Evolutionary conservation across 1,284 basidiomycete genomes (phyloP).

Genomic region (Kwoniella shivajii): DNA sequence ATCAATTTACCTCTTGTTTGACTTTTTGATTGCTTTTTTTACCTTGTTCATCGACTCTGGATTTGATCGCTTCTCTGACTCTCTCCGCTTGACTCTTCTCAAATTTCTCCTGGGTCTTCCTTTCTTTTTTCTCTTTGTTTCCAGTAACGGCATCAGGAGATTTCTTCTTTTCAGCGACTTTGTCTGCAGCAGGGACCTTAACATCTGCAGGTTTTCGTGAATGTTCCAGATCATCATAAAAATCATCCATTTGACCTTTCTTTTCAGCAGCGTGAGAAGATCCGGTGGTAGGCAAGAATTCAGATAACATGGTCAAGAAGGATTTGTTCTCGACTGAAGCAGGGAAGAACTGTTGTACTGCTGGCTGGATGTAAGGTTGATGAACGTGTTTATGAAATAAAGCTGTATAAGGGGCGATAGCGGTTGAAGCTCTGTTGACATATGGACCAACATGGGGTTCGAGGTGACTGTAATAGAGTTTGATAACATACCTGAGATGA

Average conservation of each 20-base stretch:
- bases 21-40: constrained; percentile 31
- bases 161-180: constrained; percentile 22
- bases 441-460: constrained; percentile 34
- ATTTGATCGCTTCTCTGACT: constrained; percentile 27
- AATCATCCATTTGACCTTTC: constrained; percentile 29
- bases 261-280: constrained; percentile 23
- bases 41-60: constrained; percentile 36
- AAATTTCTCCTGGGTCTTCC: constrained; percentile 15
- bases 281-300: constrained; percentile 31
- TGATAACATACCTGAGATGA: constrained; percentile 23
- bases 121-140: constrained; percentile 12
- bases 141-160: constrained; percentile 6
- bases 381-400: constrained; percentile 26
- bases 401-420: constrained; percentile 23
- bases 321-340: constrained; percentile 28
- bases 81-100: constrained; percentile 25
- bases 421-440: constrained; percentile 15
- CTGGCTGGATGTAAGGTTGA: constrained; percentile 28
- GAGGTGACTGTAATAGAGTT: constrained; percentile 26
- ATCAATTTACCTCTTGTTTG: constrained; percentile 36
- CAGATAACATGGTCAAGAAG: constrained; percentile 44
- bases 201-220: constrained; percentile 21
- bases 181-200: constrained; percentile 18
- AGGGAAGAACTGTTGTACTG: constrained; percentile 33
- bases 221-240: constrained; percentile 17